phyloP scores from a whole-genome alignment of 441 rosid genomes.

The Gossypium gossypioides region DNA sequence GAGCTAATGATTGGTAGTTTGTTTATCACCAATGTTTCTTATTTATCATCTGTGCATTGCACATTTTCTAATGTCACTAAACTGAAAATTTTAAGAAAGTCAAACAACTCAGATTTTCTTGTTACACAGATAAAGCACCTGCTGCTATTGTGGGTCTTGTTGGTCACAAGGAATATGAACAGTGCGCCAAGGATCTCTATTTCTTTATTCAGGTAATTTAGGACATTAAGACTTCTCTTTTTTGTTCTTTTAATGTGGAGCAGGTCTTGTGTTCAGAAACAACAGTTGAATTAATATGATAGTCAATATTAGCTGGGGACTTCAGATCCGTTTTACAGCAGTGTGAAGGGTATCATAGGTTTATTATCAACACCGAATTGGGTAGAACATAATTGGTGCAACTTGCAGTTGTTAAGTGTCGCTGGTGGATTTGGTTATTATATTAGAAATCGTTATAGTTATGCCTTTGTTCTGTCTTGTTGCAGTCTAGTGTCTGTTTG shows the following conservation, averaged over 20 bases:
- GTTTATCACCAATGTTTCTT: not conserved
- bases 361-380: not conserved
- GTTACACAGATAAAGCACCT: constrained; percentile 80
- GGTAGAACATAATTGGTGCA: not conserved
- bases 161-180: constrained; percentile 89
- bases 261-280: not conserved
- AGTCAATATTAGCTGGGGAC: not conserved
- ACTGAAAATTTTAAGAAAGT: not conserved
- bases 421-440: not conserved
- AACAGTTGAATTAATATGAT: not conserved
- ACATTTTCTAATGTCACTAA: not conserved
- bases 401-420: too few relatives aligned
- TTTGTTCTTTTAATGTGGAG: not conserved
- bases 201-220: constrained; percentile 79
- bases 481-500: constrained; percentile 75
- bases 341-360: not conserved
- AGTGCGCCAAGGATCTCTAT: constrained; percentile 83
- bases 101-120: constrained; percentile 5
- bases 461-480: not conserved
- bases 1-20: constrained; percentile 82
- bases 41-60: not conserved
- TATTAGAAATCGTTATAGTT: not conserved
- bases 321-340: too few relatives aligned
- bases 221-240: not conserved
- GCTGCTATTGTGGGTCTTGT: constrained; percentile 73